Conservation (phyloP, 805 yeast species). For the Ogataea polymorpha region DNA sequence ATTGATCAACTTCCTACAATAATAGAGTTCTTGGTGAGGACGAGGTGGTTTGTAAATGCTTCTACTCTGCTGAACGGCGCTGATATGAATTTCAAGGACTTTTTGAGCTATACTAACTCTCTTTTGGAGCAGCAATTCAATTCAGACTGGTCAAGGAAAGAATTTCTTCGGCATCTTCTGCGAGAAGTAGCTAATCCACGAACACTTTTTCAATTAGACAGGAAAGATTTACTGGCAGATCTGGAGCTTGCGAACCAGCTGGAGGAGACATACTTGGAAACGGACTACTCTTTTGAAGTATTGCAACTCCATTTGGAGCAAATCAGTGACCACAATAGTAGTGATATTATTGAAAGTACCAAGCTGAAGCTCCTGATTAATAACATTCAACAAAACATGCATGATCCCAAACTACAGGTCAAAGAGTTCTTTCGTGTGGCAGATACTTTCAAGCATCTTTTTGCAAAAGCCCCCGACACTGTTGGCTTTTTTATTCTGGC, state of each 20-base stretch:
- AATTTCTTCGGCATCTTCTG: conserved; percentile 11
- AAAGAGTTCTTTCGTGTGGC: neutral
- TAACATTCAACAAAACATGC: neutral
- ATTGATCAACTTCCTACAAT: neutral
- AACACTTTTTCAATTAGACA: conserved; percentile 9
- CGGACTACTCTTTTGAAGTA: neutral
- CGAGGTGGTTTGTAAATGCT: conserved; percentile 15
- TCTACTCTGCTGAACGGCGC: conserved; percentile 6
- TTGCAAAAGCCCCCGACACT: neutral
- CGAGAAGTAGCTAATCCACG: conserved; percentile 2
- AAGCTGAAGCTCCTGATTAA: conserved; percentile 3
- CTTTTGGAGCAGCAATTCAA: conserved; percentile 1
- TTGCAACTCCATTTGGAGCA: conserved; percentile 2
- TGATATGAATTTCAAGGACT: conserved; percentile 10
- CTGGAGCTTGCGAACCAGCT: conserved; percentile 8
- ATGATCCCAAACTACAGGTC: neutral
- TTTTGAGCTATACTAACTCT: conserved; percentile 1
- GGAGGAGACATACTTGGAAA: conserved; percentile 5
- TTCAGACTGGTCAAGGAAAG: conserved; percentile 14
- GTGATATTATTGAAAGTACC: conserved; percentile 2
- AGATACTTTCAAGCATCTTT: neutral
- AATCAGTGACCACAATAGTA: neutral
- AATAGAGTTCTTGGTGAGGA: conserved; percentile 5
- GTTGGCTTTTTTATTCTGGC: neutral
- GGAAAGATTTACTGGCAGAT: neutral